These are phyloP conservation scores for Porosira glacialis DNA, from an alignment of 352 stramenopile genomes.

Conservation along the genomic window DNA sequence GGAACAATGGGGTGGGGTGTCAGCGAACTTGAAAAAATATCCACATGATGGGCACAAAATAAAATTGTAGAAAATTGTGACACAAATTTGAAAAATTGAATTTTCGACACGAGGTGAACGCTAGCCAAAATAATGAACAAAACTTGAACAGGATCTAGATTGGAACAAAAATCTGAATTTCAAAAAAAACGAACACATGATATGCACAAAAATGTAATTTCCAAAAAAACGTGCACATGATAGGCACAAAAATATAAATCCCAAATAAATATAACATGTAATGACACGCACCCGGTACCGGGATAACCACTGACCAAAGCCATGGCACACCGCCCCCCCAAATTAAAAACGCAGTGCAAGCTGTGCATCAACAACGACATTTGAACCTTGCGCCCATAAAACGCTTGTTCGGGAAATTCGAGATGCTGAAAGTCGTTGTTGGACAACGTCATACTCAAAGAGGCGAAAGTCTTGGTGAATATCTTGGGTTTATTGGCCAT, in stretches of 20 bases:
- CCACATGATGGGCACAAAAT: slow-evolving; percentile 1
- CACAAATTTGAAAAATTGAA: not conserved
- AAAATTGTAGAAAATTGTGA: not conserved
- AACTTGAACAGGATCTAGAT: too few species aligned
- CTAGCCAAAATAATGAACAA: too few species aligned
- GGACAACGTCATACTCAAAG: not conserved
- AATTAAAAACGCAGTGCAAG: slow-evolving; percentile 3
- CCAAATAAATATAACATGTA: not conserved
- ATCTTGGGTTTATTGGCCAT: slow-evolving; percentile 11
- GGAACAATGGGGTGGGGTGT: too few species aligned
- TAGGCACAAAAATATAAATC: too few species aligned
- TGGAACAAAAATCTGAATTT: too few species aligned
- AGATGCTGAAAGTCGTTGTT: slow-evolving; percentile 7
- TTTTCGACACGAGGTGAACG: too few species aligned
- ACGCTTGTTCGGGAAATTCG: slow-evolving; percentile 8
- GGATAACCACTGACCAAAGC: slow-evolving; percentile 24
- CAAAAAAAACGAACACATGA: too few species aligned
- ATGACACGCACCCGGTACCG: slow-evolving; percentile 19
- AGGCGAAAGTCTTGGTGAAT: not conserved
- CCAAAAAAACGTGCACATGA: too few species aligned
- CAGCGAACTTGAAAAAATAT: too few species aligned
- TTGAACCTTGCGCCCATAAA: slow-evolving; percentile 30
- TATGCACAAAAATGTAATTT: too few species aligned
- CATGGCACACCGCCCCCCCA: slow-evolving; percentile 22
- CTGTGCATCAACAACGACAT: slow-evolving; percentile 34